phyloP scores from a whole-genome alignment of 495 filamentous ascomycete species.

The Chaetomidium leptoderma region DNA sequence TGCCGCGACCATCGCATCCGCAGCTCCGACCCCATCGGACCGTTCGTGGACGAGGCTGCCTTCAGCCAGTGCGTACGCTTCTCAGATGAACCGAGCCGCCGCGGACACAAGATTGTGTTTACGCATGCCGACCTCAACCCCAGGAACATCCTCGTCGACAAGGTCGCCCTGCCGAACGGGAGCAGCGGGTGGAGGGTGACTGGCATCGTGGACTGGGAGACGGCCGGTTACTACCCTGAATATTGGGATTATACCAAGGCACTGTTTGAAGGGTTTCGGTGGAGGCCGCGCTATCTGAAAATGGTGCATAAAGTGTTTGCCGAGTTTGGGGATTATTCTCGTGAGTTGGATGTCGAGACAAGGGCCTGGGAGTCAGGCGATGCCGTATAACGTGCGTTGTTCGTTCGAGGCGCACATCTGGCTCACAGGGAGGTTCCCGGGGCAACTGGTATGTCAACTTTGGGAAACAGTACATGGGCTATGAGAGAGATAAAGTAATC shows the following conservation, averaged over 20 bases:
- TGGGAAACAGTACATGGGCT: too few species aligned
- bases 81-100: constrained; percentile 28
- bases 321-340: constrained; percentile 29
- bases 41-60: constrained; percentile 32
- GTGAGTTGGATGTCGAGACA: constrained; percentile 30
- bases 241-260: constrained; percentile 49
- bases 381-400: constrained; percentile 5
- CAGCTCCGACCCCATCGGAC: constrained; percentile 25
- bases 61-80: constrained; percentile 32
- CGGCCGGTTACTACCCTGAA: constrained; percentile 48
- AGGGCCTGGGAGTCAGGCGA: constrained; percentile 26
- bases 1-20: constrained; percentile 28
- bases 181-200: constrained; percentile 29
- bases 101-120: constrained; percentile 39
- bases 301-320: constrained; percentile 24
- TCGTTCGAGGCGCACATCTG: too few species aligned
- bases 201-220: constrained; percentile 46
- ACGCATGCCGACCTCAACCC: constrained; percentile 46
- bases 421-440: too few species aligned
- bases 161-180: constrained; percentile 15
- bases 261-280: constrained; percentile 29
- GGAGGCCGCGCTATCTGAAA: constrained; percentile 22
- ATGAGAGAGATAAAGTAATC: too few species aligned
- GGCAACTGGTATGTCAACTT: too few species aligned
- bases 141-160: constrained; percentile 44